Percentiles rank a stretch among this genome's conserved stretches.
Conservation (phyloP, 345 rosid species). For the Xanthoceras sorbifolium region DNA sequence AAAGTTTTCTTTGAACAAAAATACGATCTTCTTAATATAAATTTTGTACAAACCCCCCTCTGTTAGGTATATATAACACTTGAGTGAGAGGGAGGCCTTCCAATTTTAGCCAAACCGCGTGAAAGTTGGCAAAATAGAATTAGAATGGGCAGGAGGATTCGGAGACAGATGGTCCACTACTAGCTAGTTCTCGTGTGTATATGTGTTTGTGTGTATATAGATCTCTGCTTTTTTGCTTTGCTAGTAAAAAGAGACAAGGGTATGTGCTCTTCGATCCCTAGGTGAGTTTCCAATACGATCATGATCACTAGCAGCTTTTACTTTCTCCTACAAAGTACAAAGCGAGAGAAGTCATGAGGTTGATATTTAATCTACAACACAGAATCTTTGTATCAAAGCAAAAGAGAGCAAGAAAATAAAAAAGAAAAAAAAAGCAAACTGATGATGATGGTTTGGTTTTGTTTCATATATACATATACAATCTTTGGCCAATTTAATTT, state of each 20-base stretch:
- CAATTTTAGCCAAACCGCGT: conserved; percentile 16
- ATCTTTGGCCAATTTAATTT: no score
- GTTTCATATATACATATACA: no score
- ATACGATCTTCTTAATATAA: neutral
- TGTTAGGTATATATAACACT: neutral
- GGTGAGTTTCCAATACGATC: conserved; percentile 21
- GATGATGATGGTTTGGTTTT: no score
- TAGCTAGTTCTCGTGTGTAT: neutral
- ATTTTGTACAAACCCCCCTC: neutral
- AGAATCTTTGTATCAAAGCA: conserved; percentile 3
- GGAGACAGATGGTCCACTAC: conserved; percentile 16
- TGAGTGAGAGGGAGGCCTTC: neutral
- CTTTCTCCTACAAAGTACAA: conserved; percentile 9
- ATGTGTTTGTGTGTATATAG: no score
- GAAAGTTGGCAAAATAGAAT: conserved; percentile 15
- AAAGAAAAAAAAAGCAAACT: neutral
- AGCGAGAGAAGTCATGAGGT: neutral
- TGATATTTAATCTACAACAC: neutral
- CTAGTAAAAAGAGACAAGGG: conserved; percentile 33
- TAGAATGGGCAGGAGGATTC: neutral
- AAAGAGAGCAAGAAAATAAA: neutral
- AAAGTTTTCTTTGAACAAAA: neutral
- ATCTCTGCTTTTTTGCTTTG: conserved; percentile 28
- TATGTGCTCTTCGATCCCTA: conserved; percentile 32
- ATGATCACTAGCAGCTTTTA: conserved; percentile 16